Conservation (phyloP, 768 basidiomycete species). For the Omphalotus guepiniiformis region DNA sequence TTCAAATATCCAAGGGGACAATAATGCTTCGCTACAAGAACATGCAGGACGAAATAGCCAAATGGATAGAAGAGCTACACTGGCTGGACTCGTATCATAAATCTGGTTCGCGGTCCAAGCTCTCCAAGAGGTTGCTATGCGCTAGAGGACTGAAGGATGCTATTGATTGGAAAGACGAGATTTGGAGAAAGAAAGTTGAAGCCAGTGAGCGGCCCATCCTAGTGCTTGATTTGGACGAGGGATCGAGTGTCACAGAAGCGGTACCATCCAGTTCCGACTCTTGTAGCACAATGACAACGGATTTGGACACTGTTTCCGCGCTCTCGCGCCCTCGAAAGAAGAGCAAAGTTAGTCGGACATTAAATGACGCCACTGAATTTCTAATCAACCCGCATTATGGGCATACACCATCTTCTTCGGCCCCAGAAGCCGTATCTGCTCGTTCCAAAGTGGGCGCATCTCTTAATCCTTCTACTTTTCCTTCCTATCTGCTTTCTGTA, state of each 20-base stretch:
- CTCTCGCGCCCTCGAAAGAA: constrained; percentile 27
- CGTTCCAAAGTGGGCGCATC: constrained; percentile 10
- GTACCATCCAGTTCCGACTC: neutral
- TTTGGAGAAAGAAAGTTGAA: constrained; percentile 43
- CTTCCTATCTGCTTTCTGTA: constrained; percentile 19
- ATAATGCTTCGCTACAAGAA: constrained; percentile 69
- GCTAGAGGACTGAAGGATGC: constrained; percentile 69
- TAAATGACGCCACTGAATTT: constrained; percentile 49
- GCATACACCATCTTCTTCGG: constrained; percentile 13
- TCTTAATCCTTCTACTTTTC: constrained; percentile 18
- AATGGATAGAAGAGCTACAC: constrained; percentile 61
- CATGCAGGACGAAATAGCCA: constrained; percentile 55
- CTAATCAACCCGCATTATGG: constrained; percentile 54
- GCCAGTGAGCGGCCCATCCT: constrained; percentile 31
- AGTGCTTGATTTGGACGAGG: constrained; percentile 33
- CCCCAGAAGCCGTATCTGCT: constrained; percentile 6
- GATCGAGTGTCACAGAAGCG: constrained; percentile 21
- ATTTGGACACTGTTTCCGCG: neutral
- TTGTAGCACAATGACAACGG: neutral
- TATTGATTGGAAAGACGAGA: constrained; percentile 61
- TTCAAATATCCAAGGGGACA: constrained; percentile 45
- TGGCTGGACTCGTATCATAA: constrained; percentile 62
- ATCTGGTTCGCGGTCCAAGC: constrained; percentile 48
- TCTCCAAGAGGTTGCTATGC: constrained; percentile 59
- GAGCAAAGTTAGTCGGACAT: constrained; percentile 25